Evolutionary conservation across 2,329 filamentous ascomycete species (phyloP), one percentile per base, ranked within the genome.

Genomic region (Phyllosticta ampelicida): DNA sequence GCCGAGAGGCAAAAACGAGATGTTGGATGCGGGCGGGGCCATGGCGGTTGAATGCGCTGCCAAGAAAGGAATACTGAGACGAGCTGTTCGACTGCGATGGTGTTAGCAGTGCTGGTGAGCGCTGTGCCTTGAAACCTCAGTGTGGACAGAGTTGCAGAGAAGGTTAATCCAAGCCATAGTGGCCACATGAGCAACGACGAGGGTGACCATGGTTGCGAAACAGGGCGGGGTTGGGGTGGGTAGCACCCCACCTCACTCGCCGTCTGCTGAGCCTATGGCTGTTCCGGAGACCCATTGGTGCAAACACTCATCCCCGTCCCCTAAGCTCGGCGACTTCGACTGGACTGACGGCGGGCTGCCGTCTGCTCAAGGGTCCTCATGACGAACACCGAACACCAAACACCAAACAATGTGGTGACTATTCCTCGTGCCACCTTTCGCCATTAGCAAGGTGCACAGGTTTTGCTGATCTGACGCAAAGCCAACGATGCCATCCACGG

Each of bases 1-100:
- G 62, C 88, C 88, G 54, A 89, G 78, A 21, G 87, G 85, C 61
- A 92, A 77, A 73, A 92, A 89, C 20, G 57, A 19, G 57, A 59
- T 30, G 53, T 48, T 59, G 52, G 57, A 59, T 29, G 54, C 57
- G 49, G 57, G n/a, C 20, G 11, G 11, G 9, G 53, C 28, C 57
- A 59, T 59, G 52, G 49, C 18, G 49, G 48, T 44, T 44, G 23
- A 21, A 18, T 29, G 51, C 20, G n/a, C 51, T 21, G 8, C 23
- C 23, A 8, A 26, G 23, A 8, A 26, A 26, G 3, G 57, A 3
- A 16, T 48, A 23, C 20, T 53, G 53, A 19, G 13, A 19, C 26
- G 19, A 26, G 16, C 10, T 21, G n/a, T 16, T 13, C 10, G 13
- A 26, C 18, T 26, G 49, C 36, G 6, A 19, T 16, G 48, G 8